A percentile compares a stretch with the other conserved stretches of the same genome.
Conservation (phyloP, 2,329 filamentous ascomycete genomes). For the Ambrosiella cleistominuta region DNA sequence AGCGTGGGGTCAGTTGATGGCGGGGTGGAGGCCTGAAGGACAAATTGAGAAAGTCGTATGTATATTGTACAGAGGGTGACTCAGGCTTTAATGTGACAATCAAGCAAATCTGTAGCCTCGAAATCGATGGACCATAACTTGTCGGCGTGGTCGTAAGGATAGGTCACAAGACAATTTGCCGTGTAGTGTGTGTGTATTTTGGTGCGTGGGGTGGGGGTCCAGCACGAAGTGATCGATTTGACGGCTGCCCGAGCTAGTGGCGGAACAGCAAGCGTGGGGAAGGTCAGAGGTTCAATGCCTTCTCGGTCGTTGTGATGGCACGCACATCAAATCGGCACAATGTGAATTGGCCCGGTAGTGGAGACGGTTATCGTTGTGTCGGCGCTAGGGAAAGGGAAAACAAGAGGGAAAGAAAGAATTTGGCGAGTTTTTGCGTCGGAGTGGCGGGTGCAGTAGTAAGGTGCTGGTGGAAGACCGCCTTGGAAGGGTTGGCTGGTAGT, state of each 20-base stretch:
- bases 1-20: not conserved
- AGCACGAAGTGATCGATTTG: not conserved
- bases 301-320: not conserved
- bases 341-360: not conserved
- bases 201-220: not conserved
- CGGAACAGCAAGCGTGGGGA: not conserved
- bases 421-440: not conserved
- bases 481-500: not conserved
- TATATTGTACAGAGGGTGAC: not conserved
- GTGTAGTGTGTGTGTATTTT: not conserved
- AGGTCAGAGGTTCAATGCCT: not conserved
- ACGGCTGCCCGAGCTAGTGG: not conserved
- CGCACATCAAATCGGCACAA: constrained; percentile 1
- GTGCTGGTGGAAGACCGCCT: not conserved
- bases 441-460: not conserved
- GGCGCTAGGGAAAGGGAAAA: not conserved
- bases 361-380: not conserved
- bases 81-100: not conserved
- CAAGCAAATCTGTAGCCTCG: not conserved
- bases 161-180: not conserved
- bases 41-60: not conserved
- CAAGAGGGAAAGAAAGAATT: not conserved
- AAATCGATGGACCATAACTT: too few relatives aligned
- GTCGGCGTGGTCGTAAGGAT: not conserved
- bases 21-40: not conserved